Percentiles rank a stretch among this genome's conserved stretches.
phyloP scores from a whole-genome alignment of 2,329 filamentous ascomycete species.

The Colletotrichum agaves region DNA sequence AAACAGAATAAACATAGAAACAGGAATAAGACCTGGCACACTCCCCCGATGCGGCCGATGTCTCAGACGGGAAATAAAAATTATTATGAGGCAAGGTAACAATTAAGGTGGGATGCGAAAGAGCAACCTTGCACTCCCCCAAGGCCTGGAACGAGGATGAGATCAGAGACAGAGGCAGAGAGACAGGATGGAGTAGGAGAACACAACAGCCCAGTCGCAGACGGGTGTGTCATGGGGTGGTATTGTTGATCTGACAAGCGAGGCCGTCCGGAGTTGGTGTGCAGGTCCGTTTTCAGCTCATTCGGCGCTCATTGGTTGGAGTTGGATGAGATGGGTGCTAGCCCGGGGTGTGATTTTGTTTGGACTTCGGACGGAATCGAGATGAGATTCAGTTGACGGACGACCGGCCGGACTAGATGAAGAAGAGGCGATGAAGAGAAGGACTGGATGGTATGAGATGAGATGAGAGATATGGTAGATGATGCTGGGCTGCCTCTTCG shows the following conservation, averaged over 20 bases:
- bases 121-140: neutral
- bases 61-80: conserved; percentile 33
- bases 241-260: neutral
- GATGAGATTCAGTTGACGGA: neutral
- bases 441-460: neutral
- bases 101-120: neutral
- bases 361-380: neutral
- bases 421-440: neutral
- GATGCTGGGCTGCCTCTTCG: neutral
- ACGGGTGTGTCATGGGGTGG: neutral
- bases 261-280: conserved; percentile 10
- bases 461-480: neutral
- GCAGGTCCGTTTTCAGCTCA: conserved; percentile 17
- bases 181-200: neutral
- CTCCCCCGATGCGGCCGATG: conserved; percentile 26
- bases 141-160: conserved; percentile 15
- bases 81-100: conserved; percentile 3
- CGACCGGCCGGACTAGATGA: neutral
- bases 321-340: neutral
- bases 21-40: neutral
- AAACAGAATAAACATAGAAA: conserved; percentile 1
- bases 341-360: neutral
- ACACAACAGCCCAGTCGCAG: conserved; percentile 8
- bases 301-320: conserved; percentile 12
- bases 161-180: neutral